Evolutionary conservation across 2,329 filamentous ascomycete genomes (phyloP), one percentile per base, ranked within the genome.

Genomic region (Dactylellina parvicollis): DNA sequence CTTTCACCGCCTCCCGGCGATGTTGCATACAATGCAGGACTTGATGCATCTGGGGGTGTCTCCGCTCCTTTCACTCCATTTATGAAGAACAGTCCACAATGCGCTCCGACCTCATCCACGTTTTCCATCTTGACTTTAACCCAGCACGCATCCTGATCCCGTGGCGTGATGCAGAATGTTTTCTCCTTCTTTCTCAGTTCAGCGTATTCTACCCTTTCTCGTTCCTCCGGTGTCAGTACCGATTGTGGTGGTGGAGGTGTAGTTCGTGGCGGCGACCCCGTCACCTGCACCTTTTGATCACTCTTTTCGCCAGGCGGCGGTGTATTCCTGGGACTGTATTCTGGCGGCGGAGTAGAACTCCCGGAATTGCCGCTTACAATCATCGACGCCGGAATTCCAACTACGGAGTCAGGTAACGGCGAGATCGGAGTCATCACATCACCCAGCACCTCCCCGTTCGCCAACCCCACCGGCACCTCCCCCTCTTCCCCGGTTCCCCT

Each of bases 51-150:
- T 88, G 0, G 87, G 1, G 69, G 81, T 10, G 91, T 61, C 16
- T 62, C 42, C 4, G 12, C 60, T 2, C 46, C 60, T 1, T 60
- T 30, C 4, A 73, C 69, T 0, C 69, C 69, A 40, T 66, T 73
- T 1, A 73, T 34, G 28, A 73, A 86, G 81, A 96, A 96, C 56
- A 96, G 82, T 0, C 90, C 89, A 74, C 91, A 94, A 79, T 96
- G 92, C 8, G 92, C 93, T 4, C 87, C 88, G 0, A 96, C 90
- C 80, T 96, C 91, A 78, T 96, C 92, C 73, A 95, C 88, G 57
- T 88, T 88, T 67, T 89, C 86, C 90, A 97, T 95, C 77, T 88
- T 89, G 1, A 96, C 86, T 46, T 89, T 84, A 0, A 92, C 83
- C 92, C 93, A 96, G 14, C 88, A 86, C 3, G 85, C 82, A 79